A percentile compares a stretch with the other conserved stretches of the same genome.
phyloP scores from a whole-genome alignment of 2,329 filamentous ascomycete species.

The Blastomyces gilchristii region DNA sequence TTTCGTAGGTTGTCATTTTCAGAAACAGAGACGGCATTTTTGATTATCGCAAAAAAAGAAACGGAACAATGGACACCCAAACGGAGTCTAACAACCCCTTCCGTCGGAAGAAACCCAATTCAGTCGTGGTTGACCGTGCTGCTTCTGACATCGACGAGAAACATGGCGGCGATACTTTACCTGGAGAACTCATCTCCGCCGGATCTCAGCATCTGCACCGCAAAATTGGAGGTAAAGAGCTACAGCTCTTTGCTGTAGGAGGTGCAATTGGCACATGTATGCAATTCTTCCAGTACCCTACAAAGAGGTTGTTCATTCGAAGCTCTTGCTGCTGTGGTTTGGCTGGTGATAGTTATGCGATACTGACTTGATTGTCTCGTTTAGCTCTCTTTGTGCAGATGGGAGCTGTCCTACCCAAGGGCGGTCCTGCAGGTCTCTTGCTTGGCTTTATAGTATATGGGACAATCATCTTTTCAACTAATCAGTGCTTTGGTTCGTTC shows the following conservation, averaged over 20 bases:
- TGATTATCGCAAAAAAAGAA: background rate
- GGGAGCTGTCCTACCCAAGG: conserved; percentile 26
- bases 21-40: background rate
- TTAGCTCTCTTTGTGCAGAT: conserved; percentile 19
- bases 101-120: background rate
- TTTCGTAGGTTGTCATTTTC: background rate
- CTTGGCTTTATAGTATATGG: conserved; percentile 23
- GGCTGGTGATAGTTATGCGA: background rate
- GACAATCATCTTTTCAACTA: conserved; percentile 25
- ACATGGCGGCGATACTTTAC: conserved; percentile 3
- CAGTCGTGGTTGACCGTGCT: background rate
- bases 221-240: conserved; percentile 24
- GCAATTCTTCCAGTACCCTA: conserved; percentile 5
- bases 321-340: background rate
- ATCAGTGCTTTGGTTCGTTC: conserved; percentile 20
- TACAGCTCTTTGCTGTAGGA: conserved; percentile 28
- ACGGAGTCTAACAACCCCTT: background rate
- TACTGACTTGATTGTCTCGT: background rate
- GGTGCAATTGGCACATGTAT: conserved; percentile 29
- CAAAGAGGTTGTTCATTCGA: background rate
- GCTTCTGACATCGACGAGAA: conserved; percentile 7
- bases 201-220: conserved; percentile 24
- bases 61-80: background rate
- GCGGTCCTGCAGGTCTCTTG: conserved; percentile 28
- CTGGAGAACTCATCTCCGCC: conserved; percentile 12